phyloP scores from a whole-genome alignment of 305 asterid species.

The Solanum hybrid region DNA sequence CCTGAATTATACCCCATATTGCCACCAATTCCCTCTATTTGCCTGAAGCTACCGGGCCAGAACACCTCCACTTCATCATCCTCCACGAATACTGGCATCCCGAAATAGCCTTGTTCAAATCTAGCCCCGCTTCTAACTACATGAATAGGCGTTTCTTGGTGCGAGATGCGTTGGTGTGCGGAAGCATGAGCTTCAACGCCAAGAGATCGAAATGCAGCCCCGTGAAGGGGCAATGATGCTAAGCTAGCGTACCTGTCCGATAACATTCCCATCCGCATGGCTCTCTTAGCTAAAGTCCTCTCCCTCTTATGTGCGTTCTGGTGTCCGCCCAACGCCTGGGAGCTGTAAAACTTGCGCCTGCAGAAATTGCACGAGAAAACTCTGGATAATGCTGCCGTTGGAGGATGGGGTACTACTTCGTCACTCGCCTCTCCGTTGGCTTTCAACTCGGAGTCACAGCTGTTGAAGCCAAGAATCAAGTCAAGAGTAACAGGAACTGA shows the following conservation, averaged over 20 bases:
- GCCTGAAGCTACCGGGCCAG: constrained; percentile 6
- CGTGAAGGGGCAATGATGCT: constrained; percentile 74
- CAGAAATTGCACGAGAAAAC: constrained; percentile 90
- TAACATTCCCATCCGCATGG: constrained; percentile 73
- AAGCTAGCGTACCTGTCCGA: constrained; percentile 70
- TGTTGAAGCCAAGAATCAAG: constrained; percentile 61
- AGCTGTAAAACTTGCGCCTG: constrained; percentile 82
- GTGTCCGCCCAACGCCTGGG: constrained; percentile 91
- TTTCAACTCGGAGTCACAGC: constrained; percentile 16
- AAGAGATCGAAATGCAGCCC: constrained; percentile 53
- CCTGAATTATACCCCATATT: no score
- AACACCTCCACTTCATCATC: constrained; percentile 49
- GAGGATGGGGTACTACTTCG: constrained; percentile 30
- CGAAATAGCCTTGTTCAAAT: constrained; percentile 50
- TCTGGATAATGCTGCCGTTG: constrained; percentile 26
- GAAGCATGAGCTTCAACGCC: constrained; percentile 74
- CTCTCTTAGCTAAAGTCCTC: constrained; percentile 74
- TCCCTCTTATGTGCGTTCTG: constrained; percentile 94
- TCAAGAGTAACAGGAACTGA: constrained; percentile 43
- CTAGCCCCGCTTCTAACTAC: constrained; percentile 46
- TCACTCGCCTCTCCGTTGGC: constrained; percentile 3
- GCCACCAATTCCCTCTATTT: no score
- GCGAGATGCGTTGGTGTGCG: constrained; percentile 36
- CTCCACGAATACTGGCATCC: constrained; percentile 48
- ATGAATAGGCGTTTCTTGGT: constrained; percentile 22